Evolutionary conservation across 2,329 filamentous ascomycete genomes (phyloP).

Genomic region (Fusarium torreyae): DNA sequence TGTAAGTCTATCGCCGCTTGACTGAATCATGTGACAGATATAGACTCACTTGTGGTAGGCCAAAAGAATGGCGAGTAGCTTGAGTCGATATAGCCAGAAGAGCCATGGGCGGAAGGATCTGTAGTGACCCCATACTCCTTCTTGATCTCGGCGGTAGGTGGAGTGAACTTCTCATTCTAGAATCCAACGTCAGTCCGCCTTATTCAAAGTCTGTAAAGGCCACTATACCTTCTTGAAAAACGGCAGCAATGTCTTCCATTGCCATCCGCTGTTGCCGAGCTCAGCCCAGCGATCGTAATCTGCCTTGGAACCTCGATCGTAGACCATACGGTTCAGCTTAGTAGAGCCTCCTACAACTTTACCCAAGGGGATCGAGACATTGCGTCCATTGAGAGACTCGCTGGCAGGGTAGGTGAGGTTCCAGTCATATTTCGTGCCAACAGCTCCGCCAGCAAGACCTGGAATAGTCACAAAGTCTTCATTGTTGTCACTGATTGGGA

Average conservation of each 20-base stretch:
- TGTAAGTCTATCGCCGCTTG: background rate
- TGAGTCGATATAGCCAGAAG: constrained; percentile 34
- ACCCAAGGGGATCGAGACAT: constrained; percentile 42
- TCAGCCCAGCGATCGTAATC: constrained; percentile 63
- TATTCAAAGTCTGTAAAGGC: accelerated
- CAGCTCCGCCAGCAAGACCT: constrained; percentile 41
- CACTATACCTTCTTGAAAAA: constrained; percentile 61
- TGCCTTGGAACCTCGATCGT: constrained; percentile 54
- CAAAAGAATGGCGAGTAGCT: constrained; percentile 46
- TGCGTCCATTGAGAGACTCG: constrained; percentile 31
- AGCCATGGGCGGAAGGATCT: constrained; percentile 33
- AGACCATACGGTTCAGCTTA: constrained; percentile 59
- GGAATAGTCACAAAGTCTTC: constrained; percentile 44
- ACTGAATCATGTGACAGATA: accelerated
- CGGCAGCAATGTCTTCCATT: constrained; percentile 56
- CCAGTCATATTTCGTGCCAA: constrained; percentile 48
- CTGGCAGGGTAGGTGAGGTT: constrained; percentile 35
- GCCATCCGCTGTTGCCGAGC: constrained; percentile 62
- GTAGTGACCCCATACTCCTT: constrained; percentile 36
- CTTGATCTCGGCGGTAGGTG: constrained; percentile 19
- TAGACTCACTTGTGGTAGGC: constrained; percentile 43
- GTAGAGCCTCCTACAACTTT: constrained; percentile 60
- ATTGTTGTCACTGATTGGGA: constrained; percentile 20
- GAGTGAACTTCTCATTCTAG: constrained; percentile 42
- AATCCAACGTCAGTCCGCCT: background rate